Conservation (phyloP, 177 flowering plant species). For the Vitis hybrid region DNA sequence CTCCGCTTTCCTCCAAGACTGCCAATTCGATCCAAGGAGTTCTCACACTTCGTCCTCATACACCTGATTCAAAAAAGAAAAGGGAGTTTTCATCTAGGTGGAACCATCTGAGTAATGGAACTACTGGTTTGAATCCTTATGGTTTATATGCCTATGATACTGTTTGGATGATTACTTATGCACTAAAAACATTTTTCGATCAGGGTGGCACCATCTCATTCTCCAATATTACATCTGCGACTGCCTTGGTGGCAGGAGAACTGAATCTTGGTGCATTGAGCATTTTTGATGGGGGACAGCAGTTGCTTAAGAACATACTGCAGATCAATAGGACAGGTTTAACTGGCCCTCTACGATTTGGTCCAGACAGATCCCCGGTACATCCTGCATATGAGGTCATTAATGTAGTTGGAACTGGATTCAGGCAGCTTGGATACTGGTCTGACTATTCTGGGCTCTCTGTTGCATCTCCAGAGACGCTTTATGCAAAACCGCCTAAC, state of each 20-base stretch:
- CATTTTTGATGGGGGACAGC: slow-evolving; percentile 37
- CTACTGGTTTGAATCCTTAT: slow-evolving; percentile 48
- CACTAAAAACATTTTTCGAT: slow-evolving; percentile 37
- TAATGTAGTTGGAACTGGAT: slow-evolving; percentile 35
- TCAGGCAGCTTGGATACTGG: slow-evolving; percentile 50
- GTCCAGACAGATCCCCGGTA: slow-evolving; percentile 36
- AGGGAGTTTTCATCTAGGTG: slow-evolving; percentile 36
- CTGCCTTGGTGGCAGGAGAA: slow-evolving; percentile 10
- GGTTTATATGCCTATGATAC: slow-evolving; percentile 57
- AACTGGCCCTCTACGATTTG: slow-evolving; percentile 56
- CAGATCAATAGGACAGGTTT: slow-evolving; percentile 48
- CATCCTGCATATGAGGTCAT: slow-evolving; percentile 68
- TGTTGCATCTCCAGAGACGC: slow-evolving; percentile 42
- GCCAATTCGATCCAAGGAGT: slow-evolving; percentile 41
- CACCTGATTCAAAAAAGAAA: slow-evolving; percentile 41
- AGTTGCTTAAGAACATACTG: slow-evolving; percentile 34
- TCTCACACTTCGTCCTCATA: slow-evolving; percentile 50
- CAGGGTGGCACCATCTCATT: slow-evolving; percentile 43
- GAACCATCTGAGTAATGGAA: slow-evolving; percentile 38
- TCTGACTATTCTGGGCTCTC: slow-evolving; percentile 55
- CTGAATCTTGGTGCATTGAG: slow-evolving; percentile 38
- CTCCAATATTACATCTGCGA: slow-evolving; percentile 33
- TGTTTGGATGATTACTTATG: slow-evolving; percentile 46
- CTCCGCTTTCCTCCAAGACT: slow-evolving; percentile 22
- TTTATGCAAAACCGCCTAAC: slow-evolving; percentile 35